These are phyloP conservation scores for Vaccinium vitisidaea DNA, from an alignment of 148 eudicot genomes.

Conservation along the genomic window DNA sequence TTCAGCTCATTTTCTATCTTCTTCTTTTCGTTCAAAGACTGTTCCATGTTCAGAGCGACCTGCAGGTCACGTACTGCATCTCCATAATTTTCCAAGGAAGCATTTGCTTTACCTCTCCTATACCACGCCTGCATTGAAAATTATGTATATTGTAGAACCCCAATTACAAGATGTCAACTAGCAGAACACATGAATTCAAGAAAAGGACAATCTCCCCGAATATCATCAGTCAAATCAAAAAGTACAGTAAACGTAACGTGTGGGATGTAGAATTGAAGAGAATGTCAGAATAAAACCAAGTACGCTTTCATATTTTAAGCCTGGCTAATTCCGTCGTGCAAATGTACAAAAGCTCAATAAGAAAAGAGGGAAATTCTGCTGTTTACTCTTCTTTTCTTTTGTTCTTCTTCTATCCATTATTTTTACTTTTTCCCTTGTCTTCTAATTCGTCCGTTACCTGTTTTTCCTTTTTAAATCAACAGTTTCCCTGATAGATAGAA, in stretches of 20 bases:
- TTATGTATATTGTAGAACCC: conserved; percentile 1
- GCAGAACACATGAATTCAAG: conserved; percentile 12
- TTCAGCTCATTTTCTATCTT: conserved; percentile 67
- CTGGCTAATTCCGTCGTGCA: not conserved
- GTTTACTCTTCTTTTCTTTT: not conserved
- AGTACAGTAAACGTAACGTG: not conserved
- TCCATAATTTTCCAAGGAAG: conserved; percentile 54
- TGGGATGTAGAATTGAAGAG: not conserved
- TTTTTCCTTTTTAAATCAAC: not conserved
- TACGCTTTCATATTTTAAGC: not conserved
- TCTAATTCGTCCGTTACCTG: too few species aligned
- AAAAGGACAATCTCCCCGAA: not conserved
- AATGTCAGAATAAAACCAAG: conserved; percentile 4
- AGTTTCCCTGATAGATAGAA: not conserved
- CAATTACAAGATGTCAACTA: conserved; percentile 7
- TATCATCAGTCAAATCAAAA: conserved; percentile 8
- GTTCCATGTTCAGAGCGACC: conserved; percentile 56
- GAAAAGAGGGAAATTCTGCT: not conserved
- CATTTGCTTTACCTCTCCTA: conserved; percentile 80
- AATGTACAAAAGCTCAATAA: conserved; percentile 7
- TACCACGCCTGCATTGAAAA: conserved; percentile 75
- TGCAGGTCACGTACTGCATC: conserved; percentile 64
- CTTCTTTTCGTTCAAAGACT: conserved; percentile 57
- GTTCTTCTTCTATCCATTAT: not conserved
- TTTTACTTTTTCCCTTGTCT: not conserved